A percentile compares a stretch with the other conserved stretches of the same genome.
These are phyloP conservation scores for Penicillium sp. DNA, from an alignment of 2,329 filamentous ascomycete genomes.

Conservation along the genomic window DNA sequence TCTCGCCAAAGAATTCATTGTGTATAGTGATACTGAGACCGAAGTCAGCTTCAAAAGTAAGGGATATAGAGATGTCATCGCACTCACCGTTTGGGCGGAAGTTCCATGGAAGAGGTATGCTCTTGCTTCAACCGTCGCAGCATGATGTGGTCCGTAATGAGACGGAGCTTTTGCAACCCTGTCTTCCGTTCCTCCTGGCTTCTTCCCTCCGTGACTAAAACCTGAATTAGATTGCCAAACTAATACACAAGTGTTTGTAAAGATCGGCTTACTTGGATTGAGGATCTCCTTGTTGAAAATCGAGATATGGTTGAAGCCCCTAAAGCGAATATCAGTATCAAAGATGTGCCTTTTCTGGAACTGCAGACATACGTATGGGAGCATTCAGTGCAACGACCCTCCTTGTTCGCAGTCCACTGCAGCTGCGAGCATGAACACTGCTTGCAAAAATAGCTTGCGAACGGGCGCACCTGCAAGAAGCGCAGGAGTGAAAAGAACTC, in stretches of 20 bases:
- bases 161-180: conserved; percentile 74
- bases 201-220: conserved; percentile 53
- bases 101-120: conserved; percentile 88
- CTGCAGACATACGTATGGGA: conserved; percentile 46
- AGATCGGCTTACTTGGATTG: conserved; percentile 56
- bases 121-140: conserved; percentile 90
- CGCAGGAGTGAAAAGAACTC: conserved; percentile 93
- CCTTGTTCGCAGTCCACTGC: conserved; percentile 73
- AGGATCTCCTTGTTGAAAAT: conserved; percentile 93
- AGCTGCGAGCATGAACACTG: conserved; percentile 72
- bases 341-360: neutral
- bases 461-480: conserved; percentile 82
- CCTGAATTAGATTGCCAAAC: conserved; percentile 2
- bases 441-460: conserved; percentile 92
- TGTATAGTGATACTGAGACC: conserved; percentile 64
- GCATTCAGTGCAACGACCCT: conserved; percentile 67
- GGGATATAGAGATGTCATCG: neutral
- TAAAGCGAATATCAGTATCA: conserved; percentile 23
- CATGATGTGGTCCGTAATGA: conserved; percentile 93
- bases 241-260: neutral
- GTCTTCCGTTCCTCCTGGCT: conserved; percentile 52
- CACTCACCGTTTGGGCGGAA: conserved; percentile 75
- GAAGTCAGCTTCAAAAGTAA: conserved; percentile 1
- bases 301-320: conserved; percentile 64
- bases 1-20: conserved; percentile 93